A percentile compares a stretch with the other conserved stretches of the same genome.
Conservation (phyloP, 1,139 yeast species). For the Pichia sp. region DNA sequence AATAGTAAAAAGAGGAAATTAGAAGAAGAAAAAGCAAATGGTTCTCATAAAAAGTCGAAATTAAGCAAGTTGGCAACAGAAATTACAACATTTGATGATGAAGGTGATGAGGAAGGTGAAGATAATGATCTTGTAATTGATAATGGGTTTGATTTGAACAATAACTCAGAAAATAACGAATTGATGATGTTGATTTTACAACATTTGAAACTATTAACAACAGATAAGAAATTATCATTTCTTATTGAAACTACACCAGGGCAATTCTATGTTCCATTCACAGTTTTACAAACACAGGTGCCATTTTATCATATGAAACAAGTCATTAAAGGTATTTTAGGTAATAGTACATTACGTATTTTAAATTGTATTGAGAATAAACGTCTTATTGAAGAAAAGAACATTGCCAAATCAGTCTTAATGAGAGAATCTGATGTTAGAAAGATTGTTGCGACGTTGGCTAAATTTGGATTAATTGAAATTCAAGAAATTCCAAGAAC, state of each 20-base stretch:
- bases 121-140: conserved; percentile 26
- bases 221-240: conserved; percentile 40
- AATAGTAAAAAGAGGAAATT: conserved; percentile 29
- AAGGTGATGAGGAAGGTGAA: conserved; percentile 21
- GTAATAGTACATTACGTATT: conserved; percentile 24
- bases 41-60: conserved; percentile 20
- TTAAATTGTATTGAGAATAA: conserved; percentile 36
- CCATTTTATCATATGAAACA: conserved; percentile 43
- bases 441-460: conserved; percentile 49
- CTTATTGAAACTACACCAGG: conserved; percentile 40
- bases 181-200: conserved; percentile 29
- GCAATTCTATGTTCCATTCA: conserved; percentile 39
- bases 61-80: conserved; percentile 19
- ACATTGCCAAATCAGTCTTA: conserved; percentile 68
- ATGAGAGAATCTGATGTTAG: conserved; percentile 74
- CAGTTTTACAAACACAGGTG: conserved; percentile 38
- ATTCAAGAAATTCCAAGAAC: conserved; percentile 92
- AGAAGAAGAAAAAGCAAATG: conserved; percentile 2
- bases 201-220: conserved; percentile 47
- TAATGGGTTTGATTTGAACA: conserved; percentile 9
- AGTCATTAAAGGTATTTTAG: conserved; percentile 24
- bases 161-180: conserved; percentile 13
- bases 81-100: conserved; percentile 7
- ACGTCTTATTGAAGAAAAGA: conserved; percentile 76
- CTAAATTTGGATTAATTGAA: conserved; percentile 56